Conservation (phyloP, 2,329 filamentous ascomycete genomes). For the Rutstroemia sp. region DNA sequence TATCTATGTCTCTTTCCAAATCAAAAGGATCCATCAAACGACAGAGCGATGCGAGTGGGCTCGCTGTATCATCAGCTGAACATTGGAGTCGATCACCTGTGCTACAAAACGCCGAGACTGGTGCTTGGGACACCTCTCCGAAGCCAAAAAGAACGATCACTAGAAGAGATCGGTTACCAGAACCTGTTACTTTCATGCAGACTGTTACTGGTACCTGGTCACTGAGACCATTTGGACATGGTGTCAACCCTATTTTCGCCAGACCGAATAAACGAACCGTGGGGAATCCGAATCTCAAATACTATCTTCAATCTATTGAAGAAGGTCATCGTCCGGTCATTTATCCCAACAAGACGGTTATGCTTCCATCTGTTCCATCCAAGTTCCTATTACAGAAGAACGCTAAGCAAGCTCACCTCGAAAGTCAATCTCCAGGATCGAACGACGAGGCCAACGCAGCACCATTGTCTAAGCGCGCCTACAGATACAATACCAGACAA, state of each 20-base stretch:
- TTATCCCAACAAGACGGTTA: slow-evolving; percentile 15
- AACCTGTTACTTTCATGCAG: slow-evolving; percentile 29
- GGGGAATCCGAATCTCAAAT: slow-evolving; percentile 14
- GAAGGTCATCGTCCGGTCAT: slow-evolving; percentile 22
- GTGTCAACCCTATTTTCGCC: slow-evolving; percentile 24
- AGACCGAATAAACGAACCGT: slow-evolving; percentile 20
- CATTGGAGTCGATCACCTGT: slow-evolving; percentile 4
- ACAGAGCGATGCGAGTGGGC: background rate
- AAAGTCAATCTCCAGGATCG: background rate
- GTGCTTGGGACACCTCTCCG: slow-evolving; percentile 21
- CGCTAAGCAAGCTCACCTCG: background rate
- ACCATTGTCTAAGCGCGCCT: background rate
- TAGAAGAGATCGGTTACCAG: slow-evolving; percentile 17
- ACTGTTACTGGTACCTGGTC: slow-evolving; percentile 24
- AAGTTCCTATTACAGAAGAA: slow-evolving; percentile 9
- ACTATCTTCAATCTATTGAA: slow-evolving; percentile 19
- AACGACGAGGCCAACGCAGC: background rate
- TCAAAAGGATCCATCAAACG: background rate
- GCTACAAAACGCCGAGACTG: slow-evolving; percentile 21
- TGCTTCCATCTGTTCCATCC: slow-evolving; percentile 16
- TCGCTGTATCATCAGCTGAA: too few species aligned
- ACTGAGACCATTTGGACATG: slow-evolving; percentile 27
- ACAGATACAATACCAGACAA: slow-evolving; percentile 4
- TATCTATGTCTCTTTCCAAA: background rate
- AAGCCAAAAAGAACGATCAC: slow-evolving; percentile 4